A percentile compares a stretch with the other conserved stretches of the same genome.
Evolutionary conservation across 495 filamentous ascomycete genomes (phyloP).

Genomic region (Neurospora sp.): DNA sequence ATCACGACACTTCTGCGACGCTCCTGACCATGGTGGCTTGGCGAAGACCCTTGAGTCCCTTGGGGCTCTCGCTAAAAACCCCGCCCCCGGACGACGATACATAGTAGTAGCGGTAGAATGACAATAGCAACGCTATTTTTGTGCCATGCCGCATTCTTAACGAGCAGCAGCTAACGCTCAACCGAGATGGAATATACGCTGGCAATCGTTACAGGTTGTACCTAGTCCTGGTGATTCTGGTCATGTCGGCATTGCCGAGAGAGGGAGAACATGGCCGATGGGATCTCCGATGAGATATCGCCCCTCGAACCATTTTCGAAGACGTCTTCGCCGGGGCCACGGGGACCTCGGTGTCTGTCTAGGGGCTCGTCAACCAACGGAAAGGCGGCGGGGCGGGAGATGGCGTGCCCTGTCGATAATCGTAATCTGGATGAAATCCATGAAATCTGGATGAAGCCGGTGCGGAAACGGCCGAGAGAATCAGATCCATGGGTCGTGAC

Average conservation of each 20-base stretch:
- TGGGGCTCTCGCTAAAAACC: background rate
- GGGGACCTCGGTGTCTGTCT: background rate
- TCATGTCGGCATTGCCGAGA: background rate
- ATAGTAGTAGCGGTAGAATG: too few relatives aligned
- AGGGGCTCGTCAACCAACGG: background rate
- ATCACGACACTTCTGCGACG: background rate
- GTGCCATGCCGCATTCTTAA: background rate
- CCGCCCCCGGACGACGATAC: background rate
- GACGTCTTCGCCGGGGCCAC: background rate
- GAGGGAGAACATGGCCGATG: background rate
- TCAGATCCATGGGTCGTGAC: background rate
- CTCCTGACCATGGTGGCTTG: background rate
- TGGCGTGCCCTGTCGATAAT: background rate
- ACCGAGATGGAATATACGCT: background rate
- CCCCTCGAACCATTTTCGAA: background rate
- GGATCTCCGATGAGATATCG: background rate
- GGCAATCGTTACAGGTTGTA: background rate
- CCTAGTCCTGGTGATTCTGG: background rate
- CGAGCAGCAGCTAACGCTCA: background rate
- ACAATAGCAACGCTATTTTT: background rate
- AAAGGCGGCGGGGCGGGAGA: background rate
- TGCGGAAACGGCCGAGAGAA: background rate
- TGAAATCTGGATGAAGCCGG: background rate
- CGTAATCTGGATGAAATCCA: background rate
- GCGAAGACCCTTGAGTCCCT: background rate